Conservation (phyloP, 2,329 filamentous ascomycete genomes). For the Graphium sp. region DNA sequence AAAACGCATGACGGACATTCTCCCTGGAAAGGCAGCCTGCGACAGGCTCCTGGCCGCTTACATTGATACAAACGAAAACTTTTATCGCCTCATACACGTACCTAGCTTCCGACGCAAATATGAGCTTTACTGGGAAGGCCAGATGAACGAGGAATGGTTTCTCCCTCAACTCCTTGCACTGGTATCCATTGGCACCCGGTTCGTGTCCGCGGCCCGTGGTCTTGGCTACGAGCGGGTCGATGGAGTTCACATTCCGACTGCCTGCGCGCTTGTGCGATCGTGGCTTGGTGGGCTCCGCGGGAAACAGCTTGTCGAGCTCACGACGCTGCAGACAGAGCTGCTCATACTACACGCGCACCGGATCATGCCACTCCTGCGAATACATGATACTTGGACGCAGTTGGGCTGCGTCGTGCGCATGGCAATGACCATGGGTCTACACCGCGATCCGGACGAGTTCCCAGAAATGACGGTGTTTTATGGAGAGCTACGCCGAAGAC, state of each 20-base stretch:
- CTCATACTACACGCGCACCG: constrained; percentile 34
- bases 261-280: constrained; percentile 32
- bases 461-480: constrained; percentile 30
- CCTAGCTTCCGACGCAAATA: constrained; percentile 34
- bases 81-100: constrained; percentile 35
- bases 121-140: constrained; percentile 31
- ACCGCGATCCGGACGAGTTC: constrained; percentile 38
- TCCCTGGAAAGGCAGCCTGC: constrained; percentile 32
- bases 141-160: constrained; percentile 28
- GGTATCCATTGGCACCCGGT: constrained; percentile 34
- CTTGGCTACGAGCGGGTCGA: constrained; percentile 32
- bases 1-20: constrained; percentile 39
- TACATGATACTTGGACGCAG: constrained; percentile 35
- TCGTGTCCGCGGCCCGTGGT: constrained; percentile 30
- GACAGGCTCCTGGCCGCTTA: constrained; percentile 32
- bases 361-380: constrained; percentile 29
- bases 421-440: constrained; percentile 42
- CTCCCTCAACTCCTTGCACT: constrained; percentile 35
- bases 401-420: constrained; percentile 37
- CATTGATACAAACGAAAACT: constrained; percentile 29
- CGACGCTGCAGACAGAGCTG: constrained; percentile 34
- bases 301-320: constrained; percentile 33
- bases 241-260: constrained; percentile 38
- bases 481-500: constrained; percentile 32
- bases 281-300: constrained; percentile 35